Conservation (phyloP, 2,329 filamentous ascomycete species). For the Fusarium verrucosum region DNA sequence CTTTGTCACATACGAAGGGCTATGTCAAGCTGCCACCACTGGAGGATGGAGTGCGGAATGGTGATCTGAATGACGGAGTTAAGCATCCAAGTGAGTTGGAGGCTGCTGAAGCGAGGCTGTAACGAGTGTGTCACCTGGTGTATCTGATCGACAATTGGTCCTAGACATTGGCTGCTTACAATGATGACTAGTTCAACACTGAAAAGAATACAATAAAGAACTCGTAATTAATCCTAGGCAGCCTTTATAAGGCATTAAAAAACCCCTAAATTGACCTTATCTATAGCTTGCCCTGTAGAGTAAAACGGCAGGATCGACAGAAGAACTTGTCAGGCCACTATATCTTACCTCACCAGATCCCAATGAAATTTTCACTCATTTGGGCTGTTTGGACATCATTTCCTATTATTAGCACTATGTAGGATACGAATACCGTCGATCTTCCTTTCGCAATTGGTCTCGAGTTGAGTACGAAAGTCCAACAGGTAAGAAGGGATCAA, state of each 20-base stretch:
- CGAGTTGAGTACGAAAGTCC: slow-evolving; percentile 2
- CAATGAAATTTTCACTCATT: slow-evolving; percentile 15
- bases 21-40: slow-evolving; percentile 41
- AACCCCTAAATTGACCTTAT: background rate
- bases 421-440: background rate
- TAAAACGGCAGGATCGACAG: too few species aligned
- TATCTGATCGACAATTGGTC: background rate
- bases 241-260: slow-evolving; percentile 8
- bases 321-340: background rate
- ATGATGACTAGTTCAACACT: too few species aligned
- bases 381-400: slow-evolving; percentile 5
- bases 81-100: slow-evolving; percentile 40
- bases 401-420: background rate
- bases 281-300: background rate
- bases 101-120: slow-evolving; percentile 33
- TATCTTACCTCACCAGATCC: slow-evolving; percentile 2
- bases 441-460: background rate
- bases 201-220: background rate
- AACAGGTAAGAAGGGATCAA: background rate
- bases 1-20: slow-evolving; percentile 43
- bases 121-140: background rate
- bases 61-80: background rate
- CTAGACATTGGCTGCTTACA: too few species aligned
- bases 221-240: background rate
- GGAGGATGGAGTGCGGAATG: slow-evolving; percentile 12